Conservation (phyloP, 2,329 filamentous ascomycete genomes). For the Amphichorda felina region DNA sequence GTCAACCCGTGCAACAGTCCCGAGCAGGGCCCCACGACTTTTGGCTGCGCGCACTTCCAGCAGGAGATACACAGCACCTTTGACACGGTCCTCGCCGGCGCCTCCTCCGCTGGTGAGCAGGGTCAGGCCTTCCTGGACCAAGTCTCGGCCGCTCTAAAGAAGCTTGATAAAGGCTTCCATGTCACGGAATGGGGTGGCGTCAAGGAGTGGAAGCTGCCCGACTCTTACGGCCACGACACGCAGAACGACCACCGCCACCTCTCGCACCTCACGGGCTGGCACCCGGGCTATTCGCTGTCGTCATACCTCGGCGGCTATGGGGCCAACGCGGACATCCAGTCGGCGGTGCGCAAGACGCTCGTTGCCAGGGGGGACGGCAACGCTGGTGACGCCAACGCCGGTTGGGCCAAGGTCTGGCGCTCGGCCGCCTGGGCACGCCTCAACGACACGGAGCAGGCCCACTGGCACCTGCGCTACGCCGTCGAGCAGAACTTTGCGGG, state of each 20-base stretch:
- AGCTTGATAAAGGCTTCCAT: constrained; percentile 18
- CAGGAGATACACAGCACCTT: constrained; percentile 34
- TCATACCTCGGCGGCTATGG: constrained; percentile 18
- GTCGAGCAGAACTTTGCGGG: constrained; percentile 34
- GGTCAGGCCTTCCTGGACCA: constrained; percentile 17
- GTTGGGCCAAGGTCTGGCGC: constrained; percentile 48
- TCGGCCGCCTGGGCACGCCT: constrained; percentile 42
- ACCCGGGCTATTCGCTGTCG: constrained; percentile 38
- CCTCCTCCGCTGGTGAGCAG: constrained; percentile 8
- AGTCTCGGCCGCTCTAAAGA: constrained; percentile 18
- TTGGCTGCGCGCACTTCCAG: constrained; percentile 41
- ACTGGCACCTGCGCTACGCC: constrained; percentile 34
- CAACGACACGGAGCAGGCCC: constrained; percentile 35
- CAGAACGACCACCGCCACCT: constrained; percentile 25
- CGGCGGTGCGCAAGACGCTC: constrained; percentile 32
- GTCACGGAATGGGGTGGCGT: constrained; percentile 15
- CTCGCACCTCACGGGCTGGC: constrained; percentile 43
- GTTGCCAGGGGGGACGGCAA: constrained; percentile 32
- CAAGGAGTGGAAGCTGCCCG: constrained; percentile 22
- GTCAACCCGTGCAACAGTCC: constrained; percentile 48
- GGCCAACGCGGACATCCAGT: constrained; percentile 29
- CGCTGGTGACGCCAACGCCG: constrained; percentile 34
- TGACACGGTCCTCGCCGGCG: constrained; percentile 19
- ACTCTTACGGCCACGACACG: constrained; percentile 14
- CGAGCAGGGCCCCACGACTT: constrained; percentile 41